phyloP scores from a whole-genome alignment of 108 stramenopile genomes.

The Nitzschia inconspicua region DNA sequence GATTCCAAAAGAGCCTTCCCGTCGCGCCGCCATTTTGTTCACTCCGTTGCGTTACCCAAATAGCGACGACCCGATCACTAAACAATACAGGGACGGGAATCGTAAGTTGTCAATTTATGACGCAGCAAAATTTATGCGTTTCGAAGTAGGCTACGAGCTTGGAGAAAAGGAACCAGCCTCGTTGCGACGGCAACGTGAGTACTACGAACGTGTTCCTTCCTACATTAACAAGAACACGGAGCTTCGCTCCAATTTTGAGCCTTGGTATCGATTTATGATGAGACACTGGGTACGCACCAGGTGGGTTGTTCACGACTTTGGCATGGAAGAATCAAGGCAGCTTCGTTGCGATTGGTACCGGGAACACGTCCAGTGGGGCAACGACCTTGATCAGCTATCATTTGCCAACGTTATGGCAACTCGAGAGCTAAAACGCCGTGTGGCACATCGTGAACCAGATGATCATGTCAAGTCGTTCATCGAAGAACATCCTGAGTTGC shows the following conservation, averaged over 20 bases:
- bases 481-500: constrained; percentile 27
- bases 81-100: constrained; percentile 15
- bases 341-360: constrained; percentile 83
- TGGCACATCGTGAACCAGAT: constrained; percentile 39
- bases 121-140: constrained; percentile 57
- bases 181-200: constrained; percentile 55
- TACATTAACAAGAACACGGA: constrained; percentile 53
- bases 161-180: constrained; percentile 29
- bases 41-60: constrained; percentile 25
- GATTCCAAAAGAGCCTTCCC: constrained; percentile 58
- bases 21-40: constrained; percentile 53
- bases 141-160: constrained; percentile 45
- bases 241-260: constrained; percentile 40
- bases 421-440: constrained; percentile 58
- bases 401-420: constrained; percentile 75
- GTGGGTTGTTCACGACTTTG: constrained; percentile 74
- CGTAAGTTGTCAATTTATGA: constrained; percentile 44
- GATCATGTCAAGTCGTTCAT: constrained; percentile 33
- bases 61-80: constrained; percentile 6
- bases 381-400: constrained; percentile 65
- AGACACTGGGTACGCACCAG: constrained; percentile 67
- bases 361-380: constrained; percentile 68
- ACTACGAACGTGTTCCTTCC: constrained; percentile 55
- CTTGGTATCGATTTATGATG: constrained; percentile 51
- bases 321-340: constrained; percentile 57